phyloP scores from a whole-genome alignment of 1,139 yeast species.

The Candida gigantensis region DNA sequence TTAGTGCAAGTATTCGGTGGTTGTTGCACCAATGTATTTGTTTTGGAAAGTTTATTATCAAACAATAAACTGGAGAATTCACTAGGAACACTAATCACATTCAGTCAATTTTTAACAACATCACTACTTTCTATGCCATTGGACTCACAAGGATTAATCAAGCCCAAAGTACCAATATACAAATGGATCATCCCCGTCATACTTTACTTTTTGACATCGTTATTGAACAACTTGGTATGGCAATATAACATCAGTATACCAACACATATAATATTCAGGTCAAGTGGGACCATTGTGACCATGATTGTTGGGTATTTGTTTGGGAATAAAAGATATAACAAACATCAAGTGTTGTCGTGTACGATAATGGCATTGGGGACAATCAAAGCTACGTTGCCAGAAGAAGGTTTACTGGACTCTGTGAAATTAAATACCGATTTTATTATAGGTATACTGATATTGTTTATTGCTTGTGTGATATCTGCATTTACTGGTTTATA shows the following conservation, averaged over 20 bases:
- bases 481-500: conserved; percentile 58
- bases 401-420: conserved; percentile 6
- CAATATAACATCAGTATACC: conserved; percentile 63
- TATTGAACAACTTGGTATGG: conserved; percentile 62
- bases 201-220: conserved; percentile 53
- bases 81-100: conserved; percentile 55
- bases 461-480: conserved; percentile 49
- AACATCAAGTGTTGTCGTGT: conserved; percentile 42
- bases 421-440: conserved; percentile 17
- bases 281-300: conserved; percentile 64
- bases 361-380: conserved; percentile 58
- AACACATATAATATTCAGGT: conserved; percentile 64
- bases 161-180: conserved; percentile 45
- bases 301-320: conserved; percentile 56
- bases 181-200: conserved; percentile 51
- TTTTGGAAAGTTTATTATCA: conserved; percentile 56
- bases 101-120: conserved; percentile 59
- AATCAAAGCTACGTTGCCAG: conserved; percentile 46
- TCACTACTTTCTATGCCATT: conserved; percentile 29
- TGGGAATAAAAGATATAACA: conserved; percentile 47
- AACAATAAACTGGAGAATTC: conserved; percentile 11
- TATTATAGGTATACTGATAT: conserved; percentile 44
- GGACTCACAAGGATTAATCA: conserved; percentile 2
- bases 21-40: conserved; percentile 69
- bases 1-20: conserved; percentile 62